Conservation (phyloP, 2,329 filamentous ascomycete genomes). For the Diaporthe helianthi region DNA sequence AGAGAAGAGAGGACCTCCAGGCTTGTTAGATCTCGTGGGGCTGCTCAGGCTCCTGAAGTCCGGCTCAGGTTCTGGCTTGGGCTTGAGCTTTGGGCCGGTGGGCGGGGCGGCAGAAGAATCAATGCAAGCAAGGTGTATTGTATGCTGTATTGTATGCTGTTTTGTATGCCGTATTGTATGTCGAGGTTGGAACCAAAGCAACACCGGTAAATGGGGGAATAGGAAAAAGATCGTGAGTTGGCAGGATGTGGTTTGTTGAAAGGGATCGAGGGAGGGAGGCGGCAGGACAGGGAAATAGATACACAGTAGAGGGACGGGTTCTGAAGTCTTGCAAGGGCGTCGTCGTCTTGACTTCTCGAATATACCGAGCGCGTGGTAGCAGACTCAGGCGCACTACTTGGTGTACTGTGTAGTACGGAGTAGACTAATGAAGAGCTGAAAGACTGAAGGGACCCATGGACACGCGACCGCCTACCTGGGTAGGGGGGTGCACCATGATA, state of each 20-base stretch:
- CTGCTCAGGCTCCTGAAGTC: background rate
- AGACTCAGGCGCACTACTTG: slow-evolving; percentile 16
- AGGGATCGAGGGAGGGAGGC: slow-evolving; percentile 7
- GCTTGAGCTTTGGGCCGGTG: slow-evolving; percentile 5
- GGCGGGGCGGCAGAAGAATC: background rate
- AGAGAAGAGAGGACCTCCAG: slow-evolving; percentile 4
- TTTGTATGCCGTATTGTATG: background rate
- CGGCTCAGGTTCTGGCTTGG: background rate
- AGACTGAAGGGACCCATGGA: no score
- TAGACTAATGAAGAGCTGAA: no score
- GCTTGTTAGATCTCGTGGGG: slow-evolving; percentile 12
- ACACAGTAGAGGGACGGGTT: slow-evolving; percentile 6
- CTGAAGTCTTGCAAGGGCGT: background rate
- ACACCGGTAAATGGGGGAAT: slow-evolving; percentile 13
- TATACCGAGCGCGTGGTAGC: slow-evolving; percentile 8
- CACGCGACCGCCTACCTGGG: no score
- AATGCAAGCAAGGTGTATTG: slow-evolving; percentile 19
- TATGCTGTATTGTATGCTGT: background rate
- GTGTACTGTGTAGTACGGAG: no score
- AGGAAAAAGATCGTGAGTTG: slow-evolving; percentile 33
- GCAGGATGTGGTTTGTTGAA: slow-evolving; percentile 29
- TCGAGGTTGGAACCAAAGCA: background rate
- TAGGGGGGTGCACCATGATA: background rate
- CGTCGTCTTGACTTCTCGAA: slow-evolving; percentile 1
- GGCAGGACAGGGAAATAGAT: background rate